These are phyloP conservation scores for Podospora sp. DNA, from an alignment of 495 filamentous ascomycete species.

Conservation along the genomic window DNA sequence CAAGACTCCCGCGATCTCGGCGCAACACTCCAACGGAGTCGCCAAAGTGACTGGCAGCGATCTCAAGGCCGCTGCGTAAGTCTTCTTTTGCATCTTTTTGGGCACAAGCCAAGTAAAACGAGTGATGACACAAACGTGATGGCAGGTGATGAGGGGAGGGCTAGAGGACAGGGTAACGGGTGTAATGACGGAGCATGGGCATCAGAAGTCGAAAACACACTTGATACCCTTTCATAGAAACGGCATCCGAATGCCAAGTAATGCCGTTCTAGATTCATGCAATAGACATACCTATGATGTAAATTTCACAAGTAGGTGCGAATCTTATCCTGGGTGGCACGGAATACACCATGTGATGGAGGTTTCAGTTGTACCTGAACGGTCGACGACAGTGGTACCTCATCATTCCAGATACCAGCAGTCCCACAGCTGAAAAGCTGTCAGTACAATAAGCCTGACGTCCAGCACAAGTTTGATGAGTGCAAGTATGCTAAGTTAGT, in stretches of 20 bases:
- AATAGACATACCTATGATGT: background rate
- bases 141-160: background rate
- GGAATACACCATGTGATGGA: too few species aligned
- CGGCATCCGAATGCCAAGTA: background rate
- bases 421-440: too few species aligned
- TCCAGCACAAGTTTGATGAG: too few species aligned
- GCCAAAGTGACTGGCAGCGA: conserved; percentile 29
- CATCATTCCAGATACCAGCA: too few species aligned
- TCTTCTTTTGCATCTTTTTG: background rate
- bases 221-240: background rate
- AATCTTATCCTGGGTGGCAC: too few species aligned
- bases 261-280: background rate
- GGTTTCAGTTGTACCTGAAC: too few species aligned
- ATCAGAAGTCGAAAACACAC: background rate
- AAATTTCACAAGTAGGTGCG: background rate
- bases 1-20: background rate
- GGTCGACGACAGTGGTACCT: too few species aligned
- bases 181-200: background rate
- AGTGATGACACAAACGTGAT: background rate
- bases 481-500: too few species aligned
- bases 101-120: background rate
- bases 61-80: conserved; percentile 31
- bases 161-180: background rate
- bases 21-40: conserved; percentile 22
- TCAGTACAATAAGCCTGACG: too few species aligned